phyloP scores from a whole-genome alignment of 495 filamentous ascomycete species.

The Haplographium delicatum region DNA sequence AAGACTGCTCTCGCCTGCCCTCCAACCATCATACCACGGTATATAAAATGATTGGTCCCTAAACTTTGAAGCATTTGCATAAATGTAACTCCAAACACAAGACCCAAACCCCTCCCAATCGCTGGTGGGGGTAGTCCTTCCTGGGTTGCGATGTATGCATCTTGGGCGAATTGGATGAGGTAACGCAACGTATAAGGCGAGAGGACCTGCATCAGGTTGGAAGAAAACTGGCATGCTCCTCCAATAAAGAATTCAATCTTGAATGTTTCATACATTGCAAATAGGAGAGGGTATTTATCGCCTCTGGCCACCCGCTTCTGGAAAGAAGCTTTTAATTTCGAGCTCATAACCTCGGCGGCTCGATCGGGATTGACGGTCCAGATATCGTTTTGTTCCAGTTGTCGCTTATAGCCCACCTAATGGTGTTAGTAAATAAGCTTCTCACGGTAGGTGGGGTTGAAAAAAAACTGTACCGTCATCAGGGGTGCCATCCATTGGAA shows the following conservation, averaged over 20 bases:
- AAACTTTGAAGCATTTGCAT: constrained; percentile 74
- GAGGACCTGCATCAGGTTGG: constrained; percentile 66
- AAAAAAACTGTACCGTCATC: constrained; percentile 62
- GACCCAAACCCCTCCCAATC: constrained; percentile 63
- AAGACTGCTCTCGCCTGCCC: constrained; percentile 70
- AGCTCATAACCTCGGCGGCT: constrained; percentile 59
- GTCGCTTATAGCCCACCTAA: constrained; percentile 74
- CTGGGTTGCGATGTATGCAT: constrained; percentile 62
- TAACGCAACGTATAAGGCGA: constrained; percentile 70
- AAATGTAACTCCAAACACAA: constrained; percentile 66
- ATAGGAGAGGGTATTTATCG: constrained; percentile 67
- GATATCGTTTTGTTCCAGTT: constrained; percentile 78
- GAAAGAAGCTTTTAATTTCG: constrained; percentile 61
- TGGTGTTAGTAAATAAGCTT: constrained; percentile 13
- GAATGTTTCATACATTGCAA: constrained; percentile 84
- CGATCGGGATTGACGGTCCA: constrained; percentile 82
- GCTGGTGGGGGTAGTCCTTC: constrained; percentile 45
- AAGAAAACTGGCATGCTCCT: constrained; percentile 66
- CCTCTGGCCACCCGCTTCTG: constrained; percentile 58
- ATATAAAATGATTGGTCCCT: constrained; percentile 76
- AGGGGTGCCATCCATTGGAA: constrained; percentile 67
- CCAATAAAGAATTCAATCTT: constrained; percentile 79
- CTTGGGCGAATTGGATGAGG: constrained; percentile 71
- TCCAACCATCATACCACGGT: constrained; percentile 73
- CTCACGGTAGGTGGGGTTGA: constrained; percentile 9